phyloP scores from a whole-genome alignment of 257 asterid genomes.

The Jacaranda mimosifolia region DNA sequence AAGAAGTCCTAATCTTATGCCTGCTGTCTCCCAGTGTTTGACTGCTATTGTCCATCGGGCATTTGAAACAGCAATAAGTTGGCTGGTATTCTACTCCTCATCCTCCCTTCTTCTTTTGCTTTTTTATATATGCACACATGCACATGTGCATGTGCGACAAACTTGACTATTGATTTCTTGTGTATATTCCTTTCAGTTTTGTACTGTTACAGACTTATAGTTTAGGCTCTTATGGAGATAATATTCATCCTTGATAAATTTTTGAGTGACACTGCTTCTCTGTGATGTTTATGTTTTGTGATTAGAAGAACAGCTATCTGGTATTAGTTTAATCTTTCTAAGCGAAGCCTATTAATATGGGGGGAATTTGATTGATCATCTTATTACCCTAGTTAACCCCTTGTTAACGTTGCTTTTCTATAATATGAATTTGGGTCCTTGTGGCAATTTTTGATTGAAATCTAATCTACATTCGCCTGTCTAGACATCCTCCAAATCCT shows the following conservation, averaged over 20 bases:
- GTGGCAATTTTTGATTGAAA: constrained; percentile 12
- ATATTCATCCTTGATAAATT: neutral
- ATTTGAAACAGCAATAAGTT: constrained; percentile 81
- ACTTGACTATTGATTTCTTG: neutral
- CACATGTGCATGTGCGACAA: constrained; percentile 2
- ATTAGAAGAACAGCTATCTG: constrained; percentile 10
- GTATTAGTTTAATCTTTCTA: constrained; percentile 2
- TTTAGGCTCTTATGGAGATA: constrained; percentile 27
- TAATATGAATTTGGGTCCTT: neutral
- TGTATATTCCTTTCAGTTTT: constrained; percentile 4
- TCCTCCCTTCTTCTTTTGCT: constrained; percentile 23
- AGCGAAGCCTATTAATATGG: constrained; percentile 17
- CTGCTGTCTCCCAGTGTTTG: constrained; percentile 96
- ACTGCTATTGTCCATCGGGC: constrained; percentile 92
- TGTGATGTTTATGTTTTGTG: constrained; percentile 6
- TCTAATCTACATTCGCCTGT: neutral
- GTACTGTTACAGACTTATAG: constrained; percentile 16
- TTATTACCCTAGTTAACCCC: constrained; percentile 4
- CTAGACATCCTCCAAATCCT: neutral
- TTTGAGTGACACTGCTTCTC: constrained; percentile 8
- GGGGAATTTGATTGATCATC: constrained; percentile 19
- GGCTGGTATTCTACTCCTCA: constrained; percentile 80
- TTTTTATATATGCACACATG: constrained; percentile 25
- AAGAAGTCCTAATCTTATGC: constrained; percentile 92
- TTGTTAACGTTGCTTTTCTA: constrained; percentile 3